These are phyloP conservation scores for Corchorus olitorius DNA, from an alignment of 345 rosid species.

Conservation along the genomic window DNA sequence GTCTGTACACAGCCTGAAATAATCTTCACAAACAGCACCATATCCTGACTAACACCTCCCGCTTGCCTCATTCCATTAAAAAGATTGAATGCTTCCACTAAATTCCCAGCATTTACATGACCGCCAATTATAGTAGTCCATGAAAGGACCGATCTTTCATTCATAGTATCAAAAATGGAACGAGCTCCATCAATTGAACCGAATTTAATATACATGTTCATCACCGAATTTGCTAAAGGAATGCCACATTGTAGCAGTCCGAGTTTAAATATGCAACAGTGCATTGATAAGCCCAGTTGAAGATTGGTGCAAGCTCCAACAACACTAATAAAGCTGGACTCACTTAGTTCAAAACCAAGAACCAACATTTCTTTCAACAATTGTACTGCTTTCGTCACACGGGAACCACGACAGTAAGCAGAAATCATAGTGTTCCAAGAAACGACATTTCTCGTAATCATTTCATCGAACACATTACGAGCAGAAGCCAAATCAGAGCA, in stretches of 20 bases:
- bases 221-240: slow-evolving; percentile 32
- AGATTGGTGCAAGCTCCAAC: slow-evolving; percentile 14
- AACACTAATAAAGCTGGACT: slow-evolving; percentile 30
- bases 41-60: slow-evolving; percentile 17
- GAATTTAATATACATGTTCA: slow-evolving; percentile 29
- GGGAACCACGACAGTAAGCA: slow-evolving; percentile 17
- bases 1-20: slow-evolving; percentile 26
- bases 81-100: slow-evolving; percentile 25
- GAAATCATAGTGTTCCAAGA: slow-evolving; percentile 17
- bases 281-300: slow-evolving; percentile 32
- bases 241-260: slow-evolving; percentile 29
- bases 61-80: slow-evolving; percentile 29
- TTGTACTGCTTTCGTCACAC: not conserved
- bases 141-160: slow-evolving; percentile 28
- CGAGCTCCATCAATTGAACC: slow-evolving; percentile 30
- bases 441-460: not conserved
- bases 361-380: slow-evolving; percentile 22
- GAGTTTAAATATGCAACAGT: slow-evolving; percentile 33
- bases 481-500: slow-evolving; percentile 2
- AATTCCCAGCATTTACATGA: slow-evolving; percentile 23
- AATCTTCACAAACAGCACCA: slow-evolving; percentile 27
- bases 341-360: slow-evolving; percentile 32
- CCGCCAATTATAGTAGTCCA: slow-evolving; percentile 38
- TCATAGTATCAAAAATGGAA: slow-evolving; percentile 27
- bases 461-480: slow-evolving; percentile 14